Evolutionary conservation across 164 flowering plant genomes (phyloP).

Genomic region (Berberis vulgaris): DNA sequence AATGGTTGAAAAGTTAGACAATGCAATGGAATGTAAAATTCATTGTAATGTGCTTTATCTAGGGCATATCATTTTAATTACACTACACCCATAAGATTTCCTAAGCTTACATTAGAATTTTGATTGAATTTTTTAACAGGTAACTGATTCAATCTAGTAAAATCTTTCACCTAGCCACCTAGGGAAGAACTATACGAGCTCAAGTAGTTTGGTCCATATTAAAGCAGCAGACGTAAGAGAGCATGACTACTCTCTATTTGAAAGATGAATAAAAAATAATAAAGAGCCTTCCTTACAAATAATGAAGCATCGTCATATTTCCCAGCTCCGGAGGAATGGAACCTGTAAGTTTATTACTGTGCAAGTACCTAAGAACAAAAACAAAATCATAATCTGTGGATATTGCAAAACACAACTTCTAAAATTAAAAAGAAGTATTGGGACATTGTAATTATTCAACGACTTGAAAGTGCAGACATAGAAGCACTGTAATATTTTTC

Average conservation of each 20-base stretch:
- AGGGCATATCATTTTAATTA: too few species aligned
- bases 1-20: background rate
- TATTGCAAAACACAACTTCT: background rate
- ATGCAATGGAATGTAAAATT: background rate
- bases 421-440: background rate
- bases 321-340: constrained; percentile 89
- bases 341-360: constrained; percentile 79
- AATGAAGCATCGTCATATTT: constrained; percentile 91
- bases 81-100: too few species aligned
- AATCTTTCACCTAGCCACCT: too few species aligned
- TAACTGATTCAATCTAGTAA: too few species aligned
- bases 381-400: background rate
- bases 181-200: too few species aligned
- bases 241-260: background rate
- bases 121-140: too few species aligned
- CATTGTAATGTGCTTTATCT: too few species aligned
- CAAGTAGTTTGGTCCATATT: too few species aligned
- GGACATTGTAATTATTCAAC: too few species aligned
- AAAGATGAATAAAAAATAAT: background rate
- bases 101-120: too few species aligned
- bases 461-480: background rate
- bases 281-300: constrained; percentile 43
- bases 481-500: background rate
- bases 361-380: constrained; percentile 56
- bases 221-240: background rate